phyloP scores from a whole-genome alignment of 2,329 filamentous ascomycete genomes.

The Pseudogymnoascus sp. region DNA sequence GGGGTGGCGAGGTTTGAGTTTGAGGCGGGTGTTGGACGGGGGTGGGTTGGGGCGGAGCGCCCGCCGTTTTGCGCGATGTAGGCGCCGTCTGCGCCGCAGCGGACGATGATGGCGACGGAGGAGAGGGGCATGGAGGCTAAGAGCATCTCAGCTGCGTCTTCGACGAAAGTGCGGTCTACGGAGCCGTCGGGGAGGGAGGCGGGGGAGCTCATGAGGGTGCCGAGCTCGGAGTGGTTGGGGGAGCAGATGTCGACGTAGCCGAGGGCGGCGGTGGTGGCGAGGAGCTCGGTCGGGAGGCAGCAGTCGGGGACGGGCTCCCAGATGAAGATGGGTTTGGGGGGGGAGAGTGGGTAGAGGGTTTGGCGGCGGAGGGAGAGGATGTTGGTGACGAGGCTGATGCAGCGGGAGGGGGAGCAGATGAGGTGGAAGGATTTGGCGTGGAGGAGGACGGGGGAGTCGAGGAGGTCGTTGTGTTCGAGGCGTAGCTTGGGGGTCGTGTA shows the following conservation, averaged over 20 bases:
- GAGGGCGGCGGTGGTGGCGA: slow-evolving; percentile 57
- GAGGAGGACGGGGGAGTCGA: slow-evolving; percentile 50
- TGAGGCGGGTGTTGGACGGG: background rate
- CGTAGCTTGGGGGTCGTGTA: slow-evolving; percentile 84
- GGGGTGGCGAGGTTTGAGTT: background rate
- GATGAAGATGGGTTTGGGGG: slow-evolving; percentile 64
- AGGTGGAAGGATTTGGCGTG: slow-evolving; percentile 76
- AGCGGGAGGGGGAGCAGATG: slow-evolving; percentile 73
- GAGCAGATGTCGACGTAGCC: slow-evolving; percentile 57
- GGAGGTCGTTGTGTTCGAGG: slow-evolving; percentile 64
- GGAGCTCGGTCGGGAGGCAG: slow-evolving; percentile 63
- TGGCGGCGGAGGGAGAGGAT: slow-evolving; percentile 54
- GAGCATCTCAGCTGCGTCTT: slow-evolving; percentile 55
- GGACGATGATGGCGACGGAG: slow-evolving; percentile 60
- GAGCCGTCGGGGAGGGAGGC: slow-evolving; percentile 43
- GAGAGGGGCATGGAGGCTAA: slow-evolving; percentile 57
- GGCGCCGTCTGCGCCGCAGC: slow-evolving; percentile 67
- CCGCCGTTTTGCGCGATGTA: slow-evolving; percentile 44
- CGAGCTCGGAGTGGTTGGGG: slow-evolving; percentile 88
- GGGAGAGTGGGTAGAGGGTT: slow-evolving; percentile 28
- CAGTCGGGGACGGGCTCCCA: slow-evolving; percentile 95
- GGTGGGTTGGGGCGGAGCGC: slow-evolving; percentile 12
- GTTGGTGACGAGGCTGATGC: slow-evolving; percentile 66
- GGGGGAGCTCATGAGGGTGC: slow-evolving; percentile 64
- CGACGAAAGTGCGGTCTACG: slow-evolving; percentile 46